Conservation (phyloP, 2,329 filamentous ascomycete species). For the Metarhizium rileyi region DNA sequence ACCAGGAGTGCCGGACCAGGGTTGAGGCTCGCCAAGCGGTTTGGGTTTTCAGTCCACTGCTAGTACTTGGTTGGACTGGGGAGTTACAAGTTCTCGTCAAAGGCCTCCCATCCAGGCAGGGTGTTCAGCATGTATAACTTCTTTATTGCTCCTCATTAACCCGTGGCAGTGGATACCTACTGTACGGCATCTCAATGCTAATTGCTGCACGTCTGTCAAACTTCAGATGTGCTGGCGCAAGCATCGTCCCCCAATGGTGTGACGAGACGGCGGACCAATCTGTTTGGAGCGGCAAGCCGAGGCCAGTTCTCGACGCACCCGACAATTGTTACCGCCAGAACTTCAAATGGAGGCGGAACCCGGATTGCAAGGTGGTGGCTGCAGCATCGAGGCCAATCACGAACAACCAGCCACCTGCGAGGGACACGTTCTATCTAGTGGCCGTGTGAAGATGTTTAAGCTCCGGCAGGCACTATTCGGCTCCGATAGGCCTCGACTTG, state of each 20-base stretch:
- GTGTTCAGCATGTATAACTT: background rate
- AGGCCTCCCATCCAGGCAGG: background rate
- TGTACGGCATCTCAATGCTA: background rate
- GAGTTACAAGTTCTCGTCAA: too few relatives aligned
- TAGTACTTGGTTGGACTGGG: too few relatives aligned
- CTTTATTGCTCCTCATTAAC: background rate
- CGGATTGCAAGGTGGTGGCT: background rate
- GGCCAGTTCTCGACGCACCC: background rate
- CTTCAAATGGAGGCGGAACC: too few relatives aligned
- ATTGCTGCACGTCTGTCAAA: background rate
- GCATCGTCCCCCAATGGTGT: background rate
- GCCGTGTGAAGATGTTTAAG: background rate
- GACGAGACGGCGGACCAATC: background rate
- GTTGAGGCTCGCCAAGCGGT: background rate
- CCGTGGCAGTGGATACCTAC: background rate
- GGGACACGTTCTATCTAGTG: background rate
- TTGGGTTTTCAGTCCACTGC: background rate
- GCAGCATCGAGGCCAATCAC: slow-evolving; percentile 3
- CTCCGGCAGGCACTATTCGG: slow-evolving; percentile 5
- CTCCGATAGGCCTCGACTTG: background rate
- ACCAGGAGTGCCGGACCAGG: background rate
- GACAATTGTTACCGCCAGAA: background rate
- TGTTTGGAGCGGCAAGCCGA: background rate
- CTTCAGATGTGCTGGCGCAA: background rate
- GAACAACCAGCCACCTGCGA: background rate